phyloP scores from a whole-genome alignment of 495 filamentous ascomycete genomes.

The Penicillium canariense region DNA sequence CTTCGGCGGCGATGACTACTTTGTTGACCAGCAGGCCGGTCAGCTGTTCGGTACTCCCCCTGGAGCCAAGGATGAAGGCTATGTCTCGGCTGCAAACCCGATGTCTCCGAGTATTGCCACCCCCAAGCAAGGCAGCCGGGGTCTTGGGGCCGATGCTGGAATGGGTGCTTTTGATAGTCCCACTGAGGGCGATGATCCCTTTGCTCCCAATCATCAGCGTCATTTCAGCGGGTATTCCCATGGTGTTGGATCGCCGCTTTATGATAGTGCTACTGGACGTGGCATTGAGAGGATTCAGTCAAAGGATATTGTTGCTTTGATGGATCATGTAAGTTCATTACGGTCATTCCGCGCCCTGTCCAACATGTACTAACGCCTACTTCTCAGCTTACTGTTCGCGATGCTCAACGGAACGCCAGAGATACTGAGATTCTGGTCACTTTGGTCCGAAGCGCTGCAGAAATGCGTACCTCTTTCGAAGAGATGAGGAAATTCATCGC shows the following conservation, averaged over 20 bases:
- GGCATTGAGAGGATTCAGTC: slow-evolving; percentile 93
- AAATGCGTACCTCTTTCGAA: slow-evolving; percentile 96
- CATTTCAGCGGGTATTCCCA: slow-evolving; percentile 89
- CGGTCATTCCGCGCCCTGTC: not conserved
- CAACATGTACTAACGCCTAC: not conserved
- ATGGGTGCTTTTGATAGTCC: slow-evolving; percentile 58
- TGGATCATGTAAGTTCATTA: slow-evolving; percentile 67
- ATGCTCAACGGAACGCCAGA: slow-evolving; percentile 92
- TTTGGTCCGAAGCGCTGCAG: slow-evolving; percentile 86
- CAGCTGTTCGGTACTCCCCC: slow-evolving; percentile 44
- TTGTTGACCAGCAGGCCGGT: slow-evolving; percentile 31
- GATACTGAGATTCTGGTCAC: slow-evolving; percentile 97
- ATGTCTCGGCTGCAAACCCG: slow-evolving; percentile 79
- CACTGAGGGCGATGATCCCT: slow-evolving; percentile 59
- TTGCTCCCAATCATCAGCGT: slow-evolving; percentile 58
- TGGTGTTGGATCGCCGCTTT: slow-evolving; percentile 71
- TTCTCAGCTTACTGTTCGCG: slow-evolving; percentile 77
- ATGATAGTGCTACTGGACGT: slow-evolving; percentile 84
- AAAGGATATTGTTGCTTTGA: slow-evolving; percentile 94
- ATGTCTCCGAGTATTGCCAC: slow-evolving; percentile 54
- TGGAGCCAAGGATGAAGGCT: slow-evolving; percentile 75
- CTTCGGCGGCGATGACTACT: slow-evolving; percentile 39
- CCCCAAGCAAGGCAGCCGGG: slow-evolving; percentile 60
- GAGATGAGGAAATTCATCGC: slow-evolving; percentile 91
- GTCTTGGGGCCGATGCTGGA: slow-evolving; percentile 56